Evolutionary conservation across 305 asterid species (phyloP).

Genomic region (Solanum hybrid): DNA sequence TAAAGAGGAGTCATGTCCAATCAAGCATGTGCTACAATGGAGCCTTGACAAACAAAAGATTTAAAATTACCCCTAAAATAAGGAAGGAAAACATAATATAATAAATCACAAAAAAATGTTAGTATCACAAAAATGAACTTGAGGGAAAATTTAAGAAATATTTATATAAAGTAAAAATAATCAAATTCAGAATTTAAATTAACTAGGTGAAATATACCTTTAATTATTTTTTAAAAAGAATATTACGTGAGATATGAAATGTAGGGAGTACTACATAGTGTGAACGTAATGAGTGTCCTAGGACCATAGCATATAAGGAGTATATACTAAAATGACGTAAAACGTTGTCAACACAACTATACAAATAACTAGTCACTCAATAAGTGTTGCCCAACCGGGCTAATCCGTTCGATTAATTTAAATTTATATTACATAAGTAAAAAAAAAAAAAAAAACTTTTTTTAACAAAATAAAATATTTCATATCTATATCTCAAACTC

Average conservation of each 20-base stretch:
- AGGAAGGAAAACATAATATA: not conserved
- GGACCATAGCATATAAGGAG: not conserved
- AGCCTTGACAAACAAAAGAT: not conserved
- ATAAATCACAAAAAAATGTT: not conserved
- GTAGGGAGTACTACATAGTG: not conserved
- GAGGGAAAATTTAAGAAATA: not conserved
- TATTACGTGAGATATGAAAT: not conserved
- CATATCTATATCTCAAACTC: not conserved
- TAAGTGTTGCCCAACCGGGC: not conserved
- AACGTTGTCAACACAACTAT: conserved; percentile 8
- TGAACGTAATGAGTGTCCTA: not conserved
- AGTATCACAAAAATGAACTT: not conserved
- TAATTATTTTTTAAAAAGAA: no score
- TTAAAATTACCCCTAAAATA: not conserved
- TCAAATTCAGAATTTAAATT: no score
- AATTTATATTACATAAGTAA: no score
- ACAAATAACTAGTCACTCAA: not conserved
- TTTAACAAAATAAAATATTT: no score
- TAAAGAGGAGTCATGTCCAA: not conserved
- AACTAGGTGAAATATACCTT: not conserved
- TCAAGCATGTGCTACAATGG: not conserved
- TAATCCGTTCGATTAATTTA: not conserved
- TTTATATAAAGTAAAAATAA: not conserved
- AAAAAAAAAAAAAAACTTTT: no score
- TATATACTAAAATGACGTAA: not conserved